Evolutionary conservation across 2,329 filamentous ascomycete species (phyloP).

Genomic region (Trichoderma cornu-damae): DNA sequence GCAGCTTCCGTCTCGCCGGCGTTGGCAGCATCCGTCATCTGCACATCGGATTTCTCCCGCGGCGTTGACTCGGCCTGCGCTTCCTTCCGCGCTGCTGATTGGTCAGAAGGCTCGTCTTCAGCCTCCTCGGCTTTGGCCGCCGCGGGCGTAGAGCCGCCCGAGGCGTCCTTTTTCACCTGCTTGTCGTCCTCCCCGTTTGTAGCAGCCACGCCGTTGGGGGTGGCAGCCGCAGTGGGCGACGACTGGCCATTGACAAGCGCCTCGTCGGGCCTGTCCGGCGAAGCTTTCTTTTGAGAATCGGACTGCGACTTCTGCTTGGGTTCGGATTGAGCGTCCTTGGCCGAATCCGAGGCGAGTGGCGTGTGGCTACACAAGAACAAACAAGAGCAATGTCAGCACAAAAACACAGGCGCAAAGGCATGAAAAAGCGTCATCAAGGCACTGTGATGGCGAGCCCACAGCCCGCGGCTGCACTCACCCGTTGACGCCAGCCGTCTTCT

Average conservation of each 20-base stretch:
- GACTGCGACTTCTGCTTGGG: constrained; percentile 17
- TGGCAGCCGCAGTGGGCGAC: not conserved
- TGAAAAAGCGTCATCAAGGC: not conserved
- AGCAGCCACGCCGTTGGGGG: constrained; percentile 14
- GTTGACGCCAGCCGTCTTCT: constrained; percentile 33
- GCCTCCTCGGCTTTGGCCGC: not conserved
- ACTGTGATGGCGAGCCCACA: not conserved
- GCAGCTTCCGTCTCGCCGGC: not conserved
- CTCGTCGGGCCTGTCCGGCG: constrained; percentile 19
- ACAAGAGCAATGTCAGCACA: constrained; percentile 24
- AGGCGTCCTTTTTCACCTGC: constrained; percentile 20
- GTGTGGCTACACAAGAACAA: constrained; percentile 15
- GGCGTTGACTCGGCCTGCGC: not conserved
- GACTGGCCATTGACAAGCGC: constrained; percentile 21
- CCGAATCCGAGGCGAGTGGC: constrained; percentile 6
- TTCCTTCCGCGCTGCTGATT: constrained; percentile 5
- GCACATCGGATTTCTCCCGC: constrained; percentile 22
- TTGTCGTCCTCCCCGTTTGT: constrained; percentile 5
- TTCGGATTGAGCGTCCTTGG: constrained; percentile 16
- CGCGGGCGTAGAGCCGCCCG: not conserved
- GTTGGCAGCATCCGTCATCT: constrained; percentile 25
- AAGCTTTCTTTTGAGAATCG: constrained; percentile 18
- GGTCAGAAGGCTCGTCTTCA: constrained; percentile 2
- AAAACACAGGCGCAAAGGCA: constrained; percentile 7
- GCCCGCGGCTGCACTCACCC: constrained; percentile 32